Evolutionary conservation across 2,329 filamentous ascomycete species (phyloP).

Genomic region (Fonsecaea monophora): DNA sequence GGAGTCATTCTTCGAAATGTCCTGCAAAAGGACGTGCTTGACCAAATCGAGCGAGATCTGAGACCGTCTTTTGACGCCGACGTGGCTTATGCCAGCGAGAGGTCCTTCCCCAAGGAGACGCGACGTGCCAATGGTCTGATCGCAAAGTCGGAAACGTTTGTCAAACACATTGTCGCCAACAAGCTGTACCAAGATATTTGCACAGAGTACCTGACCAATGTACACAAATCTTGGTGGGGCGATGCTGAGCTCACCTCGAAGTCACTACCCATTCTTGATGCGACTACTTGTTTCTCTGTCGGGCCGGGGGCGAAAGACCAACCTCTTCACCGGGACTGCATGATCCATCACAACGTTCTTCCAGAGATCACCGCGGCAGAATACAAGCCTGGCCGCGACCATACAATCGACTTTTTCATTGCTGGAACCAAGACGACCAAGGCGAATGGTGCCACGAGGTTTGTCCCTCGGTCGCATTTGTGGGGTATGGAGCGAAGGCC

Average conservation of each 20-base stretch:
- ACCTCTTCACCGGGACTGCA: slow-evolving; percentile 1
- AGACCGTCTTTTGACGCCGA: background rate
- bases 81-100: background rate
- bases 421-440: slow-evolving; percentile 1
- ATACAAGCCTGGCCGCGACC: slow-evolving; percentile 2
- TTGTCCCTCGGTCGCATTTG: slow-evolving; percentile 1
- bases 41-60: no score
- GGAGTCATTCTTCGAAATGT: no score
- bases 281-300: background rate
- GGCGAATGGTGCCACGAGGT: slow-evolving; percentile 1
- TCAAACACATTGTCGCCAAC: background rate
- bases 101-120: slow-evolving; percentile 3
- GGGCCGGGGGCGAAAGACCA: background rate
- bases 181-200: background rate
- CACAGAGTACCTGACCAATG: background rate
- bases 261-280: background rate
- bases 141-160: background rate
- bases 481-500: background rate
- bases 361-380: background rate
- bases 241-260: no score
- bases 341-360: background rate
- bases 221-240: slow-evolving; percentile 1
- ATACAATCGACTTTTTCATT: background rate
- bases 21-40: no score
- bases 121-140: background rate